These are phyloP conservation scores for Cyclanthera cordifolia DNA, from an alignment of 306 rosid genomes.

Conservation along the genomic window DNA sequence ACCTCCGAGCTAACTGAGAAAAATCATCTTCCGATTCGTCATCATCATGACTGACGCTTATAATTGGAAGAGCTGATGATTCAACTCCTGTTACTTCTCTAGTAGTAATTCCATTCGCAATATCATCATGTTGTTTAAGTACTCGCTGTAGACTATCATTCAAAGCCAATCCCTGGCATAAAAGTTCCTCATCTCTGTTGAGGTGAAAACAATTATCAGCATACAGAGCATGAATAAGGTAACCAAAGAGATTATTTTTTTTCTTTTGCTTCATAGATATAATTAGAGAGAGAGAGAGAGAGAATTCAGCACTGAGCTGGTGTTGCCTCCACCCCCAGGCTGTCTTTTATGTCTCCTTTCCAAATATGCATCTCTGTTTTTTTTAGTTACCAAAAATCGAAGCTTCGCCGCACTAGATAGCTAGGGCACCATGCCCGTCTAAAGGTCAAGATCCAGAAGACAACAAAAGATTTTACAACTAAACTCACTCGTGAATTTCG, in stretches of 20 bases:
- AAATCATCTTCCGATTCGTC: slow-evolving; percentile 80
- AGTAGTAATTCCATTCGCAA: slow-evolving; percentile 40
- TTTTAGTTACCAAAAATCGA: too few relatives aligned
- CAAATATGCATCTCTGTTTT: neutral
- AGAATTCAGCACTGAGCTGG: neutral
- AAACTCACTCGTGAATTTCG: too few relatives aligned
- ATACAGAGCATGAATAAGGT: neutral
- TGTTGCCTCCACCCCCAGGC: neutral
- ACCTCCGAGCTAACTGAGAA: slow-evolving; percentile 80
- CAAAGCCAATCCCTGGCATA: slow-evolving; percentile 62
- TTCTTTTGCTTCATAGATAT: neutral
- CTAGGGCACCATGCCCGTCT: too few relatives aligned
- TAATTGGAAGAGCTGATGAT: slow-evolving; percentile 49
- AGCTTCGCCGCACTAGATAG: too few relatives aligned
- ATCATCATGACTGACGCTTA: slow-evolving; percentile 70
- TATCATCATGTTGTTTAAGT: slow-evolving; percentile 52
- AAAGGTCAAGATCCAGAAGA: too few relatives aligned
- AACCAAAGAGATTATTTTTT: neutral
- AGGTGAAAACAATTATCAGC: slow-evolving; percentile 24
- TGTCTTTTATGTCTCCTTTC: neutral
- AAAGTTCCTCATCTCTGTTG: slow-evolving; percentile 69
- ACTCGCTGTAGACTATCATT: slow-evolving; percentile 84
- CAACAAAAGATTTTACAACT: too few relatives aligned
- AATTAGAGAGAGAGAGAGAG: neutral
- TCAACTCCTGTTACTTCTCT: slow-evolving; percentile 36